phyloP scores from a whole-genome alignment of 768 basidiomycete genomes.

The Tricholoma flavovirens region DNA sequence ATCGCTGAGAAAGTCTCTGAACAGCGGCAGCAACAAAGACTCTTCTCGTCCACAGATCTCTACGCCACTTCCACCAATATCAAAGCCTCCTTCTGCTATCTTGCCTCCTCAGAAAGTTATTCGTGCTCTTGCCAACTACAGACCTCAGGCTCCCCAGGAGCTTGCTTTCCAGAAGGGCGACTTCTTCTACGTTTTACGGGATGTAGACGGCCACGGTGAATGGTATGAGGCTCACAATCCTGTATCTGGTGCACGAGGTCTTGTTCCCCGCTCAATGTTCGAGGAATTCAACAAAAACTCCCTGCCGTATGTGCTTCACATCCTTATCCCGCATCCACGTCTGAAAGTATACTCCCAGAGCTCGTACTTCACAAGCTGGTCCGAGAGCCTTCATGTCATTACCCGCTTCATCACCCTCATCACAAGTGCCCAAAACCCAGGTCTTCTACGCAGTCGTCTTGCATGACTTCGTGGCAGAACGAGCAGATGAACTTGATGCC shows the following conservation, averaged over 20 bases:
- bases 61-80: conserved; percentile 62
- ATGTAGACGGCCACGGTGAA: conserved; percentile 46
- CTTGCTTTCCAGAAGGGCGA: conserved; percentile 91
- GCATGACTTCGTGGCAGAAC: conserved; percentile 94
- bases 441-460: conserved; percentile 93
- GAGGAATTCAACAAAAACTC: conserved; percentile 83
- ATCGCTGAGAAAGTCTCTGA: conserved; percentile 77
- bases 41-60: conserved; percentile 59
- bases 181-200: conserved; percentile 93
- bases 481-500: conserved; percentile 93
- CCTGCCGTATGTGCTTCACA: conserved; percentile 43
- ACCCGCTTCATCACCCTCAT: conserved; percentile 23
- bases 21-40: conserved; percentile 57
- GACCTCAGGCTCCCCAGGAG: conserved; percentile 72
- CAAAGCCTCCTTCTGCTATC: conserved; percentile 65
- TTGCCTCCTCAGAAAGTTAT: conserved; percentile 94
- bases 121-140: conserved; percentile 65
- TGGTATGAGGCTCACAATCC: conserved; percentile 98
- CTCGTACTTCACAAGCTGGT: conserved; percentile 39
- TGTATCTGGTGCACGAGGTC: conserved; percentile 81
- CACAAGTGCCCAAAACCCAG: conserved; percentile 38
- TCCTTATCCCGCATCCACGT: conserved; percentile 1
- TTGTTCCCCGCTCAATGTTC: conserved; percentile 83
- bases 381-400: conserved; percentile 15
- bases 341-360: conserved; percentile 21